Evolutionary conservation across 1,284 basidiomycete genomes (phyloP).

Genomic region (Tylopilus sp.): DNA sequence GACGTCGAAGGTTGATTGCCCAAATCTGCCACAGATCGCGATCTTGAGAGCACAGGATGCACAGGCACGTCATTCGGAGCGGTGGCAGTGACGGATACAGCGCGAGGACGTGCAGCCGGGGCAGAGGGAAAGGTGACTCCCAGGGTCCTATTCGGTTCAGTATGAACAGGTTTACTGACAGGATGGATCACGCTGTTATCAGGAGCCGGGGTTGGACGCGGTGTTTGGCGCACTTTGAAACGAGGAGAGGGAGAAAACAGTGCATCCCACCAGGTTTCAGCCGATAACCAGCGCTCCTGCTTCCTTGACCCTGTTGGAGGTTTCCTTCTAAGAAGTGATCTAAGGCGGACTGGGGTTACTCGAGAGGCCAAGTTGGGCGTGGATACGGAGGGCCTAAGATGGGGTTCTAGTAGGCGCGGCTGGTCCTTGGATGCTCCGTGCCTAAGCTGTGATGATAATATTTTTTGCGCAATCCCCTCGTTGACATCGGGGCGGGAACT

Average conservation of each 20-base stretch:
- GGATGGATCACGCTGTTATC: conserved; percentile 48
- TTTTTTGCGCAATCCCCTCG: neutral
- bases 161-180: conserved; percentile 43
- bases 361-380: conserved; percentile 55
- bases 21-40: conserved; percentile 44
- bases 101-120: conserved; percentile 18
- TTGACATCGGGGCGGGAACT: neutral
- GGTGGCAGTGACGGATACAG: conserved; percentile 15
- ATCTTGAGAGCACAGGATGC: conserved; percentile 45
- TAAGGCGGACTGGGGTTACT: neutral
- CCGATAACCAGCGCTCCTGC: conserved; percentile 62
- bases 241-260: conserved; percentile 69
- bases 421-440: neutral
- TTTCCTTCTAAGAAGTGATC: conserved; percentile 12
- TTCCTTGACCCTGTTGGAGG: conserved; percentile 30
- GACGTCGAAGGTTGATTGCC: conserved; percentile 9
- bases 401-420: conserved; percentile 3
- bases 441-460: conserved; percentile 2
- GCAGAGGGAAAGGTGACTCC: conserved; percentile 9
- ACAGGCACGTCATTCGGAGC: conserved; percentile 17
- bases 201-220: conserved; percentile 5
- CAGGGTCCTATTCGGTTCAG: conserved; percentile 1
- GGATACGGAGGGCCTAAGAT: conserved; percentile 50
- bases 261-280: conserved; percentile 78
- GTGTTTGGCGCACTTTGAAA: conserved; percentile 43